These are phyloP conservation scores for Oryza rufipogon DNA, from an alignment of 176 grass and related monocot genomes.

Conservation along the genomic window DNA sequence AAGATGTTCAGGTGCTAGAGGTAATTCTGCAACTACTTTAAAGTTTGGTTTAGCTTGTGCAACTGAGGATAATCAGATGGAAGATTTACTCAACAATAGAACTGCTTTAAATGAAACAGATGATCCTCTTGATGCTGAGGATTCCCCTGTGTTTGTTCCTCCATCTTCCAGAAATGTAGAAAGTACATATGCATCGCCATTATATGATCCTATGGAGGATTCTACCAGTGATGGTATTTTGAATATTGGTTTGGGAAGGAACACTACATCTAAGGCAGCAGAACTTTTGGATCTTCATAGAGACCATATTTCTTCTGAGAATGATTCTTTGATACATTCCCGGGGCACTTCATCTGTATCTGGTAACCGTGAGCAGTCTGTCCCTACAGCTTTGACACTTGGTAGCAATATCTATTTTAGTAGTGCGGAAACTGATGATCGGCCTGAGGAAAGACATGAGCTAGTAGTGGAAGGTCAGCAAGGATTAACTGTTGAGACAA, in stretches of 20 bases:
- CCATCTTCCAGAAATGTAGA: conserved; percentile 44
- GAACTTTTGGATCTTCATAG: conserved; percentile 40
- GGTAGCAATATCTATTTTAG: conserved; percentile 57
- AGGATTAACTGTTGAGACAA: conserved; percentile 37
- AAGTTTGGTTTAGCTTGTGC: conserved; percentile 18
- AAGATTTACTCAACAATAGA: background rate
- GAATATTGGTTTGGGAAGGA: conserved; percentile 34
- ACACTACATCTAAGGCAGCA: conserved; percentile 24
- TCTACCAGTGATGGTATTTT: conserved; percentile 39
- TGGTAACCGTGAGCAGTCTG: conserved; percentile 51
- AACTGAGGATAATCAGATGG: background rate
- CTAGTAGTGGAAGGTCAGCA: conserved; percentile 23
- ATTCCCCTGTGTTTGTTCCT: conserved; percentile 20
- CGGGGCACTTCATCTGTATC: conserved; percentile 25
- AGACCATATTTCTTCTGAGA: conserved; percentile 6
- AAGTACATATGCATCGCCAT: conserved; percentile 10
- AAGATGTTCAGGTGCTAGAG: background rate
- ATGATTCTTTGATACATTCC: conserved; percentile 32
- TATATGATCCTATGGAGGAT: conserved; percentile 35
- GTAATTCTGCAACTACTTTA: conserved; percentile 1
- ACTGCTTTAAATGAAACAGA: conserved; percentile 26
- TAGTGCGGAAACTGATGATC: conserved; percentile 24
- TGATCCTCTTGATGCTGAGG: background rate
- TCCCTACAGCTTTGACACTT: conserved; percentile 61
- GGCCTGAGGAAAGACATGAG: conserved; percentile 31